phyloP scores from a whole-genome alignment of 129 eudicot genomes.

The carrot (Daucus carota) region DH1_v3.0 NC_030382.2:51214501-51215000 shows the following conservation, averaged over 20 bases:
- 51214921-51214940: slow-evolving; percentile 15
- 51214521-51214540: not conserved
- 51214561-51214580: not conserved
- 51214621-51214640: not conserved
- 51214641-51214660: not conserved
- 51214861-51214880: slow-evolving; percentile 20
- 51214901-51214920: slow-evolving; percentile 24
- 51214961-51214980: slow-evolving; percentile 4
- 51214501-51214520: not conserved
- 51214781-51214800: slow-evolving; percentile 10
- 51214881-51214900: slow-evolving; percentile 18
- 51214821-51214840: not conserved
- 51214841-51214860: slow-evolving; percentile 16
- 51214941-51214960: slow-evolving; percentile 13
- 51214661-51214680: slow-evolving; percentile 8
- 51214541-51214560: not conserved
- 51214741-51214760: slow-evolving; percentile 18
- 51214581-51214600: not conserved
- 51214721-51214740: slow-evolving; percentile 21
- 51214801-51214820: not conserved
- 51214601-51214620: not conserved
- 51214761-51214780: slow-evolving; percentile 29
- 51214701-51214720: slow-evolving; percentile 49
- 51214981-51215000: not conserved
- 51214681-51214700: slow-evolving; percentile 31